Base-by-base conservation (phyloP, 2,329 filamentous ascomycete species). In the Penicillium sp. region DNA sequence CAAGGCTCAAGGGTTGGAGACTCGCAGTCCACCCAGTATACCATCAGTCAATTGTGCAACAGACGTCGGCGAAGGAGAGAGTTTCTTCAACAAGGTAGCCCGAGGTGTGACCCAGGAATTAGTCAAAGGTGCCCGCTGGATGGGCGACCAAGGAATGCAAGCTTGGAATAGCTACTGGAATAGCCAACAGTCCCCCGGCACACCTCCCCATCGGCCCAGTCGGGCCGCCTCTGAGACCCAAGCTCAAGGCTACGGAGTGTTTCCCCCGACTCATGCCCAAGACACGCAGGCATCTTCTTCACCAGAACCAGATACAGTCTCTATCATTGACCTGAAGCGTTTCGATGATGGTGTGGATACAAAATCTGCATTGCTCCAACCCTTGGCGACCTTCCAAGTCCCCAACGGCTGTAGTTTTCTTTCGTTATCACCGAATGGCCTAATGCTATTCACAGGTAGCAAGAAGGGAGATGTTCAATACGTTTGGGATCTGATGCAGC, bases 101-200 rank as follows among this genome's bases (percentile, higher is more conserved):
- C 67, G 77, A 59, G 78, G 78, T 31, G 76, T 80, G n/a, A 74
- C 78, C 5, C 78, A 81, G 59, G 78, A 80, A 61, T 65, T 80
- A 23, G 71, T 80, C 28, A 75, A 73, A 61, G 76, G 77, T 23
- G 78, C 77, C 31, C 74, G 75, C 57, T 80, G 77, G 77, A 75
- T 80, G 65, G 77, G 77, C 40, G 77, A 78, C 48, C 78, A 80
- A 60, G 77, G 78, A 16, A 61, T 79, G 45, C 77, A 79, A 55
- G 77, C 75, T 5, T 80, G 78, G 78, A 78, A 79, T 54, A 79
- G 68, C 53, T 81, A 81, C 60, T 80, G 78, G 77, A 77, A 77
- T 48, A 77, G 75, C 45, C 75, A 79, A 40, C 67, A 75, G 55
- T 56, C 61, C 13, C 64, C 66, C 36, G 66, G 61, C 34, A 50